Evolutionary conservation across 148 eudicot species (phyloP).

Genomic region (Arbutus unedo): DNA sequence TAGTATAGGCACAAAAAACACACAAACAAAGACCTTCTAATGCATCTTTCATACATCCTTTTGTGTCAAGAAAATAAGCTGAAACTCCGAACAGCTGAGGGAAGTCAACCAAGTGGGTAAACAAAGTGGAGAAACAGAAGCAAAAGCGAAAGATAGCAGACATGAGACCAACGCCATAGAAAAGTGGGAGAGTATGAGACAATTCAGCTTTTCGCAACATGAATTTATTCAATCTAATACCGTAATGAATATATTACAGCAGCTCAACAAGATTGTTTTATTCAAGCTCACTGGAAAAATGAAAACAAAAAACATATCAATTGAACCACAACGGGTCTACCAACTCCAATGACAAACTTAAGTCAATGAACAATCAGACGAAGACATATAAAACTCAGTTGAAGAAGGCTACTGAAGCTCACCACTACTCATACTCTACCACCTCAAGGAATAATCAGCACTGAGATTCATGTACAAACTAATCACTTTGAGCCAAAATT

Average conservation of each 20-base stretch:
- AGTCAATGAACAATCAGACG: constrained; percentile 10
- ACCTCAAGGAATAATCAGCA: constrained; percentile 32
- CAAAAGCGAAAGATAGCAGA: background rate
- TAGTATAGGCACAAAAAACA: background rate
- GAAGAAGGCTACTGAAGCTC: constrained; percentile 12
- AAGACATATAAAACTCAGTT: constrained; percentile 18
- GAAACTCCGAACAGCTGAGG: background rate
- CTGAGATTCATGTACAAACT: constrained; percentile 38
- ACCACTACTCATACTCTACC: constrained; percentile 31
- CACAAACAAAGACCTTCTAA: background rate
- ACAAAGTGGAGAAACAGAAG: background rate
- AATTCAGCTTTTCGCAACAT: background rate
- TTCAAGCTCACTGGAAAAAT: background rate
- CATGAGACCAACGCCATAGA: background rate
- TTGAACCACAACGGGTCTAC: background rate
- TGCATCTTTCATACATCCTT: no score
- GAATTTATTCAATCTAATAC: background rate
- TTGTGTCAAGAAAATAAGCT: background rate
- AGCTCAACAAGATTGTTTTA: background rate
- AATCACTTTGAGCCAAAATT: constrained; percentile 31
- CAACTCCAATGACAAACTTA: constrained; percentile 15
- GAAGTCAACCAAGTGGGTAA: background rate
- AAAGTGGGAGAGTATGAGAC: background rate
- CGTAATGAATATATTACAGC: background rate
- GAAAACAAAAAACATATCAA: background rate